Conservation (phyloP, 345 rosid species). For the Syzygium grande region DNA sequence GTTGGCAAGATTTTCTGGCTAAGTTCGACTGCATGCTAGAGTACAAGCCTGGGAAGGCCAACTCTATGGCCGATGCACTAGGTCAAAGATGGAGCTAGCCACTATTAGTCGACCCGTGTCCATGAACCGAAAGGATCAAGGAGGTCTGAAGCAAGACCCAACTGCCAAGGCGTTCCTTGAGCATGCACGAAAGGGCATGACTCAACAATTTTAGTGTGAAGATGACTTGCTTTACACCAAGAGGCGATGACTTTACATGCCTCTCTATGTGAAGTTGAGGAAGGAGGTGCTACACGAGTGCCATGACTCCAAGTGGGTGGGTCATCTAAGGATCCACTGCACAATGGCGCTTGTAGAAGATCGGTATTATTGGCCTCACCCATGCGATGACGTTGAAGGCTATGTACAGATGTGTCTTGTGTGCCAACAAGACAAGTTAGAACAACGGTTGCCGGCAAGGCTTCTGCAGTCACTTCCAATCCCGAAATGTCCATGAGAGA, state of each 20-base stretch:
- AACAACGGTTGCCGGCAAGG: accelerated
- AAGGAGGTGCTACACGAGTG: background rate
- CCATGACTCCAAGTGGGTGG: accelerated
- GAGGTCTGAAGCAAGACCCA: background rate
- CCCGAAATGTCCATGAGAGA: background rate
- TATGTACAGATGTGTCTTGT: background rate
- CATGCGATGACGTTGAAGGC: background rate
- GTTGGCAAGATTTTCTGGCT: background rate
- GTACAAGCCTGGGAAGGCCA: background rate
- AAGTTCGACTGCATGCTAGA: background rate
- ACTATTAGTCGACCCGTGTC: background rate
- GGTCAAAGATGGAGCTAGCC: background rate
- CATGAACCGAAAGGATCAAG: background rate
- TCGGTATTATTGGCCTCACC: background rate
- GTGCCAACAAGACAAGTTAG: background rate
- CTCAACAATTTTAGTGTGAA: background rate
- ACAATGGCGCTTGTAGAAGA: background rate
- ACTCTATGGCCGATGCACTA: background rate
- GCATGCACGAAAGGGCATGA: background rate
- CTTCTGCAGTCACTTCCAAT: background rate
- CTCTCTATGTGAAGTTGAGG: background rate
- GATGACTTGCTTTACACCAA: background rate
- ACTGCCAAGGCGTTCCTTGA: background rate
- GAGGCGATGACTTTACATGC: background rate
- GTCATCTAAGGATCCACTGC: background rate